A percentile compares a stretch with the other conserved stretches of the same genome.
These are phyloP conservation scores for Arthrinium puccinioides DNA, from an alignment of 2,329 filamentous ascomycete genomes.

Conservation along the genomic window DNA sequence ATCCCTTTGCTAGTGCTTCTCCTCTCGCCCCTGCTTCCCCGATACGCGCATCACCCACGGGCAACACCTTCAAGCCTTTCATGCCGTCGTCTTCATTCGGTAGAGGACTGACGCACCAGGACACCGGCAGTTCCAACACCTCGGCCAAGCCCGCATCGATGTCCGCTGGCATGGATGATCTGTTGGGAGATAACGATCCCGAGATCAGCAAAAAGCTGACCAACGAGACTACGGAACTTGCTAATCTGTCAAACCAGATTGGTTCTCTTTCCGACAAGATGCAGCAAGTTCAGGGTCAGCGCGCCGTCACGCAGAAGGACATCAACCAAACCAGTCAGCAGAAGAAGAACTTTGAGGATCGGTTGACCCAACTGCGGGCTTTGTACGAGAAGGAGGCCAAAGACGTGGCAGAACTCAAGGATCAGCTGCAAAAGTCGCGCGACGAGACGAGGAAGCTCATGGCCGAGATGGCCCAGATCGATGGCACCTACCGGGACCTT, in stretches of 20 bases:
- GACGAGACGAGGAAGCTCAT: constrained; percentile 80
- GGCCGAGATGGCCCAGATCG: constrained; percentile 74
- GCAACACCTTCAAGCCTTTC: constrained; percentile 75
- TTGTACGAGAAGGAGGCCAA: constrained; percentile 93
- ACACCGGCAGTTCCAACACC: constrained; percentile 56
- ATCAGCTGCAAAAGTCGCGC: constrained; percentile 61
- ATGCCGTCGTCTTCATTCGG: constrained; percentile 89
- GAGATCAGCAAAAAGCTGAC: constrained; percentile 84
- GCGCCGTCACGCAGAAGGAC: constrained; percentile 71
- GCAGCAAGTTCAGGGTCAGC: constrained; percentile 83
- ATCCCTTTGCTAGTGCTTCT: constrained; percentile 53
- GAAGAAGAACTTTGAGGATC: constrained; percentile 87
- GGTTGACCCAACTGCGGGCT: constrained; percentile 75
- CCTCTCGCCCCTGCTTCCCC: constrained; percentile 45
- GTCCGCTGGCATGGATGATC: constrained; percentile 62
- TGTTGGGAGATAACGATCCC: constrained; percentile 84
- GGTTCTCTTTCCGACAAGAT: constrained; percentile 86
- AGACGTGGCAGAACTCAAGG: constrained; percentile 76
- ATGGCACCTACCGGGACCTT: constrained; percentile 73
- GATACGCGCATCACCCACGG: constrained; percentile 38
- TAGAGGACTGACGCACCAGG: constrained; percentile 63
- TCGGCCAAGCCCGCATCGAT: constrained; percentile 34
- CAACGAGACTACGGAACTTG: constrained; percentile 83
- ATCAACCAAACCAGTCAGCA: constrained; percentile 74
- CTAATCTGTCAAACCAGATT: constrained; percentile 94